Evolutionary conservation across 2,329 filamentous ascomycete genomes (phyloP).

Genomic region (Fusarium subglutinans): DNA sequence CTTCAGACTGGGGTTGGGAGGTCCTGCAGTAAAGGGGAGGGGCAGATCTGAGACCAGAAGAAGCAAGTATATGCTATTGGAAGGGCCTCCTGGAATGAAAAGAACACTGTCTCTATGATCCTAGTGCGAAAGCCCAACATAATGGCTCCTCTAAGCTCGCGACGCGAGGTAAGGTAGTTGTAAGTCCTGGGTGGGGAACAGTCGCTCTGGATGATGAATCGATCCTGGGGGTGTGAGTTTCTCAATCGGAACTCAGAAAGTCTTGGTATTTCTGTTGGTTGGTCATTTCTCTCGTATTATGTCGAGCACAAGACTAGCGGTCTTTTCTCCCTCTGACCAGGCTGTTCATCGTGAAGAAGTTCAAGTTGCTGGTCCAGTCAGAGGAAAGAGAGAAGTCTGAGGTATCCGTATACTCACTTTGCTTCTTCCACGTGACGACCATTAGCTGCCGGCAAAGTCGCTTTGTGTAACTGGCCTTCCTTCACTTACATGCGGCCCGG

Average conservation of each 20-base stretch:
- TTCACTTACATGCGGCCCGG: constrained; percentile 17
- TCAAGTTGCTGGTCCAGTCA: not conserved
- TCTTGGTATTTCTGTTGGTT: constrained; percentile 15
- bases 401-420: not conserved
- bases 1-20: not conserved
- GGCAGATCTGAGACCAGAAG: constrained; percentile 6
- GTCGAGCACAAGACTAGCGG: not conserved
- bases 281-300: not conserved
- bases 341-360: not conserved
- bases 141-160: constrained; percentile 2
- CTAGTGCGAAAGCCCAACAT: not conserved
- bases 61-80: constrained; percentile 11
- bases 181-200: not conserved
- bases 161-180: not conserved
- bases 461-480: constrained; percentile 1
- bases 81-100: constrained; percentile 16
- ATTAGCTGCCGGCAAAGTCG: not conserved
- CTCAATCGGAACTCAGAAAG: constrained; percentile 11
- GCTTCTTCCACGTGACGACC: constrained; percentile 13
- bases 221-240: constrained; percentile 8
- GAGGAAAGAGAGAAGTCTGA: not conserved
- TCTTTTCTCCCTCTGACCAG: not conserved
- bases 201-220: not conserved
- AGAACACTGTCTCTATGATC: not conserved
- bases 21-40: constrained; percentile 1